These are phyloP conservation scores for Lentinula guzmanii DNA, from an alignment of 768 basidiomycete species.

Conservation along the genomic window DNA sequence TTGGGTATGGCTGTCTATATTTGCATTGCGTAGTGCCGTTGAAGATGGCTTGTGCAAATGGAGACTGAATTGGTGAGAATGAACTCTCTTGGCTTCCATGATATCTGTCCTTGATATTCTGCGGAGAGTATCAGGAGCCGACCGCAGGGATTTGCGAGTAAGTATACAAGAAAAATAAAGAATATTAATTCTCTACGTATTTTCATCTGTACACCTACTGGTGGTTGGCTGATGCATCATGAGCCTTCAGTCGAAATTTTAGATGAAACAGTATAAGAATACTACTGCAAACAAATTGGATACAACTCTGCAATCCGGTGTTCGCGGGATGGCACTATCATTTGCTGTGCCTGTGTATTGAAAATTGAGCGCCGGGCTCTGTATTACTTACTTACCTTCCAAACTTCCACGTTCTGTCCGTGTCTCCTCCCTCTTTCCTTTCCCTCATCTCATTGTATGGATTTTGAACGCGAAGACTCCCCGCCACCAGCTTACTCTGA, in stretches of 20 bases:
- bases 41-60: neutral
- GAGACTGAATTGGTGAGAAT: neutral
- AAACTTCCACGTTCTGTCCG: neutral
- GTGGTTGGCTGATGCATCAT: too few relatives aligned
- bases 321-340: neutral
- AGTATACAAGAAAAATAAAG: neutral
- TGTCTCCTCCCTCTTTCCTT: neutral
- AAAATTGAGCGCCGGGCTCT: neutral
- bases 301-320: neutral
- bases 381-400: neutral
- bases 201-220: too few relatives aligned
- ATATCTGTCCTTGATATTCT: neutral
- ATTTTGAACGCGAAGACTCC: neutral
- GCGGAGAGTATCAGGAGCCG: neutral
- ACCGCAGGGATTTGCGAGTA: neutral
- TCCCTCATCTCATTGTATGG: neutral
- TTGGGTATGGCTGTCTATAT: neutral
- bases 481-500: slow-evolving; percentile 6
- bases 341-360: neutral
- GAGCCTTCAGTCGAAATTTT: too few relatives aligned
- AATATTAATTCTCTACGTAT: neutral
- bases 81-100: neutral
- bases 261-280: too few relatives aligned
- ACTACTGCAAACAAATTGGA: neutral
- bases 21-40: neutral